These are phyloP conservation scores for Castanea sativa DNA, from an alignment of 306 rosid species.

Conservation along the genomic window DNA sequence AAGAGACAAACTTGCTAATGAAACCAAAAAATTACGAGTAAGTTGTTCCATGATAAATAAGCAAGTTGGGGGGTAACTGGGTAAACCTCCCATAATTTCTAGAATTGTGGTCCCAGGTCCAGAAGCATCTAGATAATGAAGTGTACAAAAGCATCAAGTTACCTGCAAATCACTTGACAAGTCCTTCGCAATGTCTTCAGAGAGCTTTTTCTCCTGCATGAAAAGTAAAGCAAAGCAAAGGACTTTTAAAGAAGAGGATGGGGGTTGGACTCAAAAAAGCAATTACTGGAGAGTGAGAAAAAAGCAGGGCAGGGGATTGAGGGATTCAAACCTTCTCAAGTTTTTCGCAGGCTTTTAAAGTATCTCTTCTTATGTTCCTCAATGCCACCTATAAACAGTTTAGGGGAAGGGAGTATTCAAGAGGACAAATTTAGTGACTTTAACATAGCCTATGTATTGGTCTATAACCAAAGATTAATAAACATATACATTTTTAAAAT, in stretches of 20 bases:
- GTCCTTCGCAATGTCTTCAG: slow-evolving; percentile 85
- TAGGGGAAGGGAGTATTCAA: slow-evolving; percentile 19
- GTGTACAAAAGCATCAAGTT: slow-evolving; percentile 17
- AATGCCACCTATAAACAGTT: slow-evolving; percentile 65
- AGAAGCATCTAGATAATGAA: background rate
- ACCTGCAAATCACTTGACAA: slow-evolving; percentile 95
- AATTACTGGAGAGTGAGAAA: slow-evolving; percentile 9
- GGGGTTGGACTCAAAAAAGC: slow-evolving; percentile 6
- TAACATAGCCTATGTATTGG: slow-evolving; percentile 1
- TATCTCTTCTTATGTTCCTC: slow-evolving; percentile 97
- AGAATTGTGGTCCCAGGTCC: background rate
- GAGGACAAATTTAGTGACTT: slow-evolving; percentile 14
- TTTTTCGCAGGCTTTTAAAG: slow-evolving; percentile 84
- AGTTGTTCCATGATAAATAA: background rate
- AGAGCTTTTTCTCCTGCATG: slow-evolving; percentile 80
- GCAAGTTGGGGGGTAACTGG: background rate
- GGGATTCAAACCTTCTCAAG: slow-evolving; percentile 84
- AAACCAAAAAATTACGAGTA: background rate
- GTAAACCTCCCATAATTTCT: background rate
- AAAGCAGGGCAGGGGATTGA: slow-evolving; percentile 12
- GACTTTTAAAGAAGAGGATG: slow-evolving; percentile 8
- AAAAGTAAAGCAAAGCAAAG: slow-evolving; percentile 14
- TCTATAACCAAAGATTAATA: background rate
- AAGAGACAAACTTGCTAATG: background rate
- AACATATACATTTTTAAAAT: background rate